Percentiles rank a stretch among this genome's conserved stretches.
phyloP scores from a whole-genome alignment of 257 asterid genomes.

The Ocimum tenuiflorum region DNA sequence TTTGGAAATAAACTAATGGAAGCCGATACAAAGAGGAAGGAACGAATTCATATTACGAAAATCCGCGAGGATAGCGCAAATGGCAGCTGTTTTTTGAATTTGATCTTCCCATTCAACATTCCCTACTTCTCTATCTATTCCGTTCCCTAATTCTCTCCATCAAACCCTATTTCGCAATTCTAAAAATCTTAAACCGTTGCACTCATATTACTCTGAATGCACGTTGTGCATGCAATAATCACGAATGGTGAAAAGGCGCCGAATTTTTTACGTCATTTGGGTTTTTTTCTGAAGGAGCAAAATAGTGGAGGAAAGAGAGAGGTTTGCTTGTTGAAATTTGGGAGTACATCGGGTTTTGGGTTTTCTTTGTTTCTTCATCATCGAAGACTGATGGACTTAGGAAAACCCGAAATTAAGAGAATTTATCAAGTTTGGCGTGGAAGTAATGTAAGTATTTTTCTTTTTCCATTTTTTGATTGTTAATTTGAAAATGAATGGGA shows the following conservation, averaged over 20 bases:
- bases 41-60: conserved; percentile 29
- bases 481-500: conserved; percentile 4
- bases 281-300: conserved; percentile 10
- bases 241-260: conserved; percentile 24
- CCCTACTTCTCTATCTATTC: conserved; percentile 3
- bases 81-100: conserved; percentile 32
- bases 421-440: conserved; percentile 82
- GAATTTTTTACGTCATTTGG: conserved; percentile 25
- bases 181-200: conserved; percentile 22
- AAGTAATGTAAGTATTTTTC: conserved; percentile 50
- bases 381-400: conserved; percentile 39
- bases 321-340: conserved; percentile 1
- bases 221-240: conserved; percentile 26
- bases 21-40: conserved; percentile 7
- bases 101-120: conserved; percentile 28
- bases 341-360: conserved; percentile 23
- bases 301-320: conserved; percentile 11
- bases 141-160: conserved; percentile 2
- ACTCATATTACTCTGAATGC: conserved; percentile 22
- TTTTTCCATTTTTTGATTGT: not conserved
- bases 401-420: conserved; percentile 40
- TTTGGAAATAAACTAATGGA: not conserved
- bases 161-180: conserved; percentile 29
- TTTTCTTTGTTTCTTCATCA: conserved; percentile 4
- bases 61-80: conserved; percentile 33